Percentiles rank a stretch among this genome's conserved stretches.
These are phyloP conservation scores for Phytophthora brassicae DNA, from an alignment of 352 stramenopile genomes.

Conservation along the genomic window DNA sequence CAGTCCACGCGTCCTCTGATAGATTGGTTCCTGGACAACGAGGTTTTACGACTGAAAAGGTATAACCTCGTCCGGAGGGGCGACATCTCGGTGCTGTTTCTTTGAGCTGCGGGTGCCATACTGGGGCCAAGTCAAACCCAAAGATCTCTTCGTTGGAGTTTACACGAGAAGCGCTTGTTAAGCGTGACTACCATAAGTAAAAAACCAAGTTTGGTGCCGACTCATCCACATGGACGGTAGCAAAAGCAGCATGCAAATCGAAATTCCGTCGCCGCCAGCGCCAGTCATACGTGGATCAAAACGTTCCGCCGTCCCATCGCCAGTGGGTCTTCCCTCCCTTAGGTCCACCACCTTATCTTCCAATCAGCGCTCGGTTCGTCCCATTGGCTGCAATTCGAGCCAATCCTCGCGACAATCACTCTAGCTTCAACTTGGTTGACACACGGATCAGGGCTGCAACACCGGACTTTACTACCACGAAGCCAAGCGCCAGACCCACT, in stretches of 20 bases:
- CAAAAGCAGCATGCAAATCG: not conserved
- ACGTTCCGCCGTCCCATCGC: not conserved
- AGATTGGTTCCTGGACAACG: constrained; percentile 33
- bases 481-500: constrained; percentile 12
- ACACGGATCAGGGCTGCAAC: constrained; percentile 13
- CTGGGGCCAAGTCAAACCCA: constrained; percentile 8
- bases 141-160: not conserved
- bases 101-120: constrained; percentile 9
- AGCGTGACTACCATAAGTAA: constrained; percentile 20
- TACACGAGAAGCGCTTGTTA: not conserved
- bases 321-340: constrained; percentile 17
- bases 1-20: constrained; percentile 16
- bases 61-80: constrained; percentile 33
- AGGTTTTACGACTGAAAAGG: constrained; percentile 30
- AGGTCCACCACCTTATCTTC: constrained; percentile 12
- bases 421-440: constrained; percentile 30
- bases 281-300: not conserved
- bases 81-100: constrained; percentile 36
- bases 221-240: too few species aligned
- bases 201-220: constrained; percentile 6
- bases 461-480: constrained; percentile 14
- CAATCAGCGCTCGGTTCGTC: constrained; percentile 12
- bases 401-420: constrained; percentile 22
- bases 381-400: constrained; percentile 13
- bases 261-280: not conserved